Base-by-base conservation (phyloP, 2,329 filamentous ascomycete species). In the Cladorrhinum sp. region DNA sequence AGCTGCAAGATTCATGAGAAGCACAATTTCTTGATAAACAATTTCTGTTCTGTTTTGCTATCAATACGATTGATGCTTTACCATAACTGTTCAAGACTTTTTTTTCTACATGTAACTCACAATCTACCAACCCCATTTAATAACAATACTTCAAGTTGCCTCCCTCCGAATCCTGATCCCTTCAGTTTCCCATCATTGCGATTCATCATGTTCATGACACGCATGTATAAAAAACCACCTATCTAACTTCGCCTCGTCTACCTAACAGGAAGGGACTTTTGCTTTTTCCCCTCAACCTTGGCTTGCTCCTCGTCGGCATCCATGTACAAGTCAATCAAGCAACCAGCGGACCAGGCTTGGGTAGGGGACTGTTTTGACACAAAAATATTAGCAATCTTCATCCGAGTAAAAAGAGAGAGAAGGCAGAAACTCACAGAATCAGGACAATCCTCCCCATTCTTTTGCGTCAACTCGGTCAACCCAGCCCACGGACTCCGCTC, bases 311-410 rank as follows among this genome's bases (percentile, higher is more conserved):
- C 82, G 24, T 83, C 81, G 18, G 92, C 93, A 74, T 99, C 95
- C 81, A 96, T 93, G 78, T 96, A 99, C 65, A 99, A 76, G 77
- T 99, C 95, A 70, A 99, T 91, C 71, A 99, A 80, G 74, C 95
- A 98, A 22, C 91, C 90, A 27, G 95, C 91, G 57, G 92, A 97
- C 95, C 95, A 99, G 57, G 95, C 90, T 75, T 99, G 95, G 0
- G 95, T 97, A 24, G 95, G 95, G 57, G 89, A 95, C 87, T 95
- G 72, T 58, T 50, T 38, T 8, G n/a, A n/a, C n/a, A 41, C 22
- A 36, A 18, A 1, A n/a, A 24, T 54, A 60, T 68, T 58, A 68
- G 67, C 51, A 57, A 48, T 1, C 3, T 25, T 20, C 18, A 8
- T 58, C 18, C 5, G 61, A 50, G 23, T 49, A 41, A 62, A 38